These are phyloP conservation scores for Lentinula sp. DNA, from an alignment of 768 basidiomycete species.

Conservation along the genomic window DNA sequence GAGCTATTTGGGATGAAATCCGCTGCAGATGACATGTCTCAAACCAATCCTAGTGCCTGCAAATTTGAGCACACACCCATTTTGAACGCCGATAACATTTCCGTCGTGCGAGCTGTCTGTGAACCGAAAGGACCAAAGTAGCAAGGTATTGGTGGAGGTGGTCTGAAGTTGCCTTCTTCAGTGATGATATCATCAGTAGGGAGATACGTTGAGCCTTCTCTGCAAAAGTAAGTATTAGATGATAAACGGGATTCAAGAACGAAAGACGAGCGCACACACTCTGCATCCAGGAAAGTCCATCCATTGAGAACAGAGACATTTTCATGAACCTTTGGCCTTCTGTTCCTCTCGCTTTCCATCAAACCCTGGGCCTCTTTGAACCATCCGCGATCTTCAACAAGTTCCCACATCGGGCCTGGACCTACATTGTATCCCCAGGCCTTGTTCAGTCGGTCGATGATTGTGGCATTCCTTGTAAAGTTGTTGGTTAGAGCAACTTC, in stretches of 20 bases:
- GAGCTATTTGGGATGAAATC: constrained; percentile 51
- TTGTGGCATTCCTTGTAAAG: constrained; percentile 40
- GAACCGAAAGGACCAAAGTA: constrained; percentile 57
- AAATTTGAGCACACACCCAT: constrained; percentile 41
- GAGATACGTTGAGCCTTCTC: constrained; percentile 53
- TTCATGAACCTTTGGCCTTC: constrained; percentile 56
- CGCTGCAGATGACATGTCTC: constrained; percentile 32
- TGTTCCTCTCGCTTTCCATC: constrained; percentile 37
- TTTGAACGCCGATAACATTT: constrained; percentile 49
- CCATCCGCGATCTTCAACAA: constrained; percentile 73
- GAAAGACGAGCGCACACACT: constrained; percentile 33
- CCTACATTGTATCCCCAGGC: constrained; percentile 74
- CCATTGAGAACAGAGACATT: constrained; percentile 35
- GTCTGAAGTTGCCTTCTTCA: constrained; percentile 43
- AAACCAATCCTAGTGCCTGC: neutral
- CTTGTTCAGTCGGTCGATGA: constrained; percentile 57
- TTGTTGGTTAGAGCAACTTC: constrained; percentile 44
- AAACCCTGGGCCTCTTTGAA: constrained; percentile 55
- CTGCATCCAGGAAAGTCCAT: constrained; percentile 37
- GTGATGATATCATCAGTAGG: constrained; percentile 48
- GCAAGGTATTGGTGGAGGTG: constrained; percentile 53
- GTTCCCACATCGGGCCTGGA: constrained; percentile 72
- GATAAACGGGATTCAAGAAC: neutral
- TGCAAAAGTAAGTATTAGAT: constrained; percentile 17
- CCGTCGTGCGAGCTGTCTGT: constrained; percentile 43